phyloP scores from a whole-genome alignment of 495 filamentous ascomycete species.

The Clohesyomyces aquaticus region DNA sequence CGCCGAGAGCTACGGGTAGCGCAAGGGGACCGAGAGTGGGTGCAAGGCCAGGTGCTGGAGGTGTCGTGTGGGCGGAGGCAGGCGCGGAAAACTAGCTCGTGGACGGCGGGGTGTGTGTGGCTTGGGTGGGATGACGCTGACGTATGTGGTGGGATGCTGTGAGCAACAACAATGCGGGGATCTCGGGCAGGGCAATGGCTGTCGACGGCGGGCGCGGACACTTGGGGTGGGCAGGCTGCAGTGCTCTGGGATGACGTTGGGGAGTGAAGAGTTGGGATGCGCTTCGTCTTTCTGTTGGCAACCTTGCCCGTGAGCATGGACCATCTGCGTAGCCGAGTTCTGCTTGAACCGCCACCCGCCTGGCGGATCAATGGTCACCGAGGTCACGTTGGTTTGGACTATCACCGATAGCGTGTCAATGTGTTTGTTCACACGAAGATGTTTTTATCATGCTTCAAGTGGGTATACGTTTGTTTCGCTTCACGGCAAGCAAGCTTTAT shows the following conservation, averaged over 20 bases:
- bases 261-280: conserved; percentile 14
- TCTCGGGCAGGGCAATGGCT: neutral
- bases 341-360: neutral
- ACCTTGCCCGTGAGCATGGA: too few species aligned
- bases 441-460: too few species aligned
- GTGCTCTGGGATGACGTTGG: conserved; percentile 36
- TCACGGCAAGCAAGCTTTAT: neutral
- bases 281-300: conserved; percentile 5
- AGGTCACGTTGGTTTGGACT: too few species aligned
- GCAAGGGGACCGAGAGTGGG: conserved; percentile 8
- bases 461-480: neutral
- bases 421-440: too few species aligned
- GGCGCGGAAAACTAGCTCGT: conserved; percentile 28
- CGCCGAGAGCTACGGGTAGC: neutral
- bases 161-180: neutral
- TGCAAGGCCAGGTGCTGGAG: conserved; percentile 11
- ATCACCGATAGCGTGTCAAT: too few species aligned
- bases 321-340: too few species aligned
- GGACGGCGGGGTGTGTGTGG: conserved; percentile 18
- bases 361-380: conserved; percentile 19
- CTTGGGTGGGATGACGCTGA: conserved; percentile 16
- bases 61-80: conserved; percentile 32
- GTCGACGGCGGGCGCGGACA: neutral
- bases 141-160: conserved; percentile 8
- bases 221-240: conserved; percentile 26